Percentiles rank a stretch among this genome's conserved stretches.
Evolutionary conservation across 371 early-diverging fungal species (phyloP).

Genomic region (Mortierella sp.): DNA sequence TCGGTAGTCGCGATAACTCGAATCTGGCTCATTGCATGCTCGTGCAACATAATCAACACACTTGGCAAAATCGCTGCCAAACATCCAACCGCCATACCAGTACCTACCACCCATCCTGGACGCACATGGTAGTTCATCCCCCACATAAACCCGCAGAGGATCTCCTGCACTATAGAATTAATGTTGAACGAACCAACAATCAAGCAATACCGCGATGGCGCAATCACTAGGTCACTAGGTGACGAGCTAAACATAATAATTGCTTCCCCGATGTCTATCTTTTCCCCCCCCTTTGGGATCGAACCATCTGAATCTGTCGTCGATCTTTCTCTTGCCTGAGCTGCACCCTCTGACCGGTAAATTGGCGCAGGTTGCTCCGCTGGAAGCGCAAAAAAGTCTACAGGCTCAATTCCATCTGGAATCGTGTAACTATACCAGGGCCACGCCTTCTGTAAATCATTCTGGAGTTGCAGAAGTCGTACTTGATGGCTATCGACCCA

Average conservation of each 20-base stretch:
- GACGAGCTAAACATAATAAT: conserved; percentile 11
- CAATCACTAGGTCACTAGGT: conserved; percentile 17
- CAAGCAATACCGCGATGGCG: conserved; percentile 21
- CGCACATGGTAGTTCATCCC: conserved; percentile 51
- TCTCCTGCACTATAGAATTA: conserved; percentile 50
- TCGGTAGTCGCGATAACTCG: conserved; percentile 39
- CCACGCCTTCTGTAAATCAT: conserved; percentile 37
- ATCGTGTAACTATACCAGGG: conserved; percentile 53
- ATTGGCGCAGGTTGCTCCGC: no score
- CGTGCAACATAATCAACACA: conserved; percentile 50
- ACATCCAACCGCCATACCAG: conserved; percentile 45
- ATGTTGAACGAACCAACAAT: conserved; percentile 47
- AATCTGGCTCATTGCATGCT: conserved; percentile 21
- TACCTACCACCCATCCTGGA: conserved; percentile 40
- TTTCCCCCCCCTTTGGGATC: not conserved
- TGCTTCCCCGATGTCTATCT: not conserved
- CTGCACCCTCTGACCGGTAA: no score
- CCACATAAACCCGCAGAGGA: conserved; percentile 56
- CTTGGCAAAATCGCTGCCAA: conserved; percentile 51
- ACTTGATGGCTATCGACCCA: conserved; percentile 41
- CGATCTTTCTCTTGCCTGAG: not conserved
- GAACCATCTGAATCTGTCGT: not conserved
- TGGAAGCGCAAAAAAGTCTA: conserved; percentile 34
- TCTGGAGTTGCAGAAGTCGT: conserved; percentile 16
- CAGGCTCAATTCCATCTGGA: conserved; percentile 48